Evolutionary conservation across 805 yeast genomes (phyloP), one percentile per base, ranked within the genome.

Genomic region (Metschnikowia sp.): DNA sequence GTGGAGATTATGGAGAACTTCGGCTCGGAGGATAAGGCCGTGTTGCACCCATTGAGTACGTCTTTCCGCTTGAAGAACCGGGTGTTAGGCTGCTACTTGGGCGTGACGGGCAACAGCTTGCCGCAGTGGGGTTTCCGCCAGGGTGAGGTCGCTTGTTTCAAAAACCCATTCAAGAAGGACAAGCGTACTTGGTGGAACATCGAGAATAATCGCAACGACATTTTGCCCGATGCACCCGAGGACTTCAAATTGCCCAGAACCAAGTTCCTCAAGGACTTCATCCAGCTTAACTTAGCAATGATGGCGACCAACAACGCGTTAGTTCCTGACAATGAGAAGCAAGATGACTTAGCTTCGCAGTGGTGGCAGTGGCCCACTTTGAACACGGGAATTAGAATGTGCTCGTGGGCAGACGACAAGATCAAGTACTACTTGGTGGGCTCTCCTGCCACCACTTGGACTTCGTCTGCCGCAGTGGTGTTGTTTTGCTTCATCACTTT

Each of bases 71-170:
- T 94, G 56, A 81, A 75, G 59, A 84, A 84, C 65, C 75, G 74
- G 54, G 79, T 65, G 9, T 65, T 89, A 59, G 86, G 86, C 36
- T 95, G 97, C 65, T 91, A 90, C 65, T 72, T 94, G 61, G 87
- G 91, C 55, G 87, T 92, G 11, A 77, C 94, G 10, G 97, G 97
- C 39, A 70, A 74, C 55, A 64, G 80, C 22, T 83, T 91, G 62
- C 99, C 99, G 15, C 83, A 82, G 13, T 94, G 99, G 99, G 99
- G 99, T 18, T 94, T 92, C 79, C 81, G 89, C 64, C 99, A 94
- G 74, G 96, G 96, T 53, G 99, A 94, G 72, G 92, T 94, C 54
- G 84, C 83, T 1, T 94, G 99, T 70, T 67, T 74, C 64, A 81
- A 78, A 55, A 66, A 74, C 51, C 83, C 89, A 33, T 86, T 83